These are phyloP conservation scores for Euphorbia lathyris DNA, from an alignment of 345 rosid genomes.

Conservation along the genomic window DNA sequence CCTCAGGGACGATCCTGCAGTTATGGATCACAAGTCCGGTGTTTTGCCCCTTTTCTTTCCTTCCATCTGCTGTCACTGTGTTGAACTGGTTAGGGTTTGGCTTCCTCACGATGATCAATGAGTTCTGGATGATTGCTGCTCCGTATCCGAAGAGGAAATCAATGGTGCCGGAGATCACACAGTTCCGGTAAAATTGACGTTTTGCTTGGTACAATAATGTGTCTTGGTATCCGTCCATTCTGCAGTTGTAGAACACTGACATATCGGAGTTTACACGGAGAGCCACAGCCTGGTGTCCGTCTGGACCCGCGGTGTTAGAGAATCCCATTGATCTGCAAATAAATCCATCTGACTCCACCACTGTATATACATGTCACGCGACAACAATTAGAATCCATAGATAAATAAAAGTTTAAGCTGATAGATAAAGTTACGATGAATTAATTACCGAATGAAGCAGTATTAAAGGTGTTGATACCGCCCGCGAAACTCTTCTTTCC, in stretches of 20 bases:
- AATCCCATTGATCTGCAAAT: slow-evolving; percentile 23
- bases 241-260: slow-evolving; percentile 25
- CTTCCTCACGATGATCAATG: slow-evolving; percentile 24
- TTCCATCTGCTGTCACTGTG: slow-evolving; percentile 65
- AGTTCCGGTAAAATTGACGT: slow-evolving; percentile 29
- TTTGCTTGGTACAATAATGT: slow-evolving; percentile 20
- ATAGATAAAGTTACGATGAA: too few species aligned
- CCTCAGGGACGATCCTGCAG: slow-evolving; percentile 74
- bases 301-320: slow-evolving; percentile 30
- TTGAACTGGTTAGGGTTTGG: slow-evolving; percentile 39
- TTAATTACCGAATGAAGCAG: slow-evolving; percentile 32
- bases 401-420: too few species aligned
- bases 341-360: slow-evolving; percentile 24
- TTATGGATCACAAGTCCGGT: slow-evolving; percentile 59
- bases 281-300: slow-evolving; percentile 32
- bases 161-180: slow-evolving; percentile 26
- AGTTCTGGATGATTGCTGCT: slow-evolving; percentile 25
- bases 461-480: slow-evolving; percentile 24
- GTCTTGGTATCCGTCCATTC: slow-evolving; percentile 28
- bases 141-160: slow-evolving; percentile 35
- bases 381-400: too few species aligned
- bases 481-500: slow-evolving; percentile 19
- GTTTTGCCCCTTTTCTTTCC: slow-evolving; percentile 22
- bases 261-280: slow-evolving; percentile 20
- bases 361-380: not conserved